A percentile compares a stretch with the other conserved stretches of the same genome.
Conservation (phyloP, 2,329 filamentous ascomycete species). For the Aspergillus luchuensis region DNA sequence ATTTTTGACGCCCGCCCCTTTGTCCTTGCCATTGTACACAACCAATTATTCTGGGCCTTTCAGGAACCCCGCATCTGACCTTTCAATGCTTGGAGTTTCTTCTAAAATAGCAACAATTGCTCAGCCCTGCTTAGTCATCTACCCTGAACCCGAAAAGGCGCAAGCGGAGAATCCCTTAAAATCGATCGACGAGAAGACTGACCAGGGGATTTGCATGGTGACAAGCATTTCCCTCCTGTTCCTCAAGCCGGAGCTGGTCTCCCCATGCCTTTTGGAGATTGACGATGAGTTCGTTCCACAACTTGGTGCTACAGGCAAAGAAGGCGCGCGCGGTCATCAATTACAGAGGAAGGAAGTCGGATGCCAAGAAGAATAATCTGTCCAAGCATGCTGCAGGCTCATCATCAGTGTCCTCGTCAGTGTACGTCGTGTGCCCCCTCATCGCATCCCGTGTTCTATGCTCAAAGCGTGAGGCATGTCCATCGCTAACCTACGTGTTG, state of each 20-base stretch:
- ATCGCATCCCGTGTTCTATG: not conserved
- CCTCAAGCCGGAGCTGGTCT: slow-evolving; percentile 29
- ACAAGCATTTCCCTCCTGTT: slow-evolving; percentile 12
- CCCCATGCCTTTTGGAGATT: slow-evolving; percentile 27
- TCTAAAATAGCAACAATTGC: slow-evolving; percentile 11
- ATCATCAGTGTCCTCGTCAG: slow-evolving; percentile 26
- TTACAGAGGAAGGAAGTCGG: slow-evolving; percentile 31
- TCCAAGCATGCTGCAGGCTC: slow-evolving; percentile 25
- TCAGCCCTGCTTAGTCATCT: slow-evolving; percentile 11
- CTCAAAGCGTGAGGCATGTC: not conserved
- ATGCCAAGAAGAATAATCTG: slow-evolving; percentile 28
- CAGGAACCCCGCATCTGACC: not conserved
- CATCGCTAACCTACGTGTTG: slow-evolving; percentile 13
- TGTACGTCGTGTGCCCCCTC: slow-evolving; percentile 22
- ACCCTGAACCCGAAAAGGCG: slow-evolving; percentile 5
- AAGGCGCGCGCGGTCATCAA: slow-evolving; percentile 36
- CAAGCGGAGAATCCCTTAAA: slow-evolving; percentile 9
- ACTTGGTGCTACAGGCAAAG: slow-evolving; percentile 35
- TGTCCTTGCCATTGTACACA: not conserved
- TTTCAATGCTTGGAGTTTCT: slow-evolving; percentile 3
- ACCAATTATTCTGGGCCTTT: not conserved
- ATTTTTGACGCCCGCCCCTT: not conserved
- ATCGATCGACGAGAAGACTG: slow-evolving; percentile 7
- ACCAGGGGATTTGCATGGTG: slow-evolving; percentile 9
- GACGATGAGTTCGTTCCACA: slow-evolving; percentile 40